Conservation (phyloP, 2,329 filamentous ascomycete species). For the Pestalotiopsis sp. region DNA sequence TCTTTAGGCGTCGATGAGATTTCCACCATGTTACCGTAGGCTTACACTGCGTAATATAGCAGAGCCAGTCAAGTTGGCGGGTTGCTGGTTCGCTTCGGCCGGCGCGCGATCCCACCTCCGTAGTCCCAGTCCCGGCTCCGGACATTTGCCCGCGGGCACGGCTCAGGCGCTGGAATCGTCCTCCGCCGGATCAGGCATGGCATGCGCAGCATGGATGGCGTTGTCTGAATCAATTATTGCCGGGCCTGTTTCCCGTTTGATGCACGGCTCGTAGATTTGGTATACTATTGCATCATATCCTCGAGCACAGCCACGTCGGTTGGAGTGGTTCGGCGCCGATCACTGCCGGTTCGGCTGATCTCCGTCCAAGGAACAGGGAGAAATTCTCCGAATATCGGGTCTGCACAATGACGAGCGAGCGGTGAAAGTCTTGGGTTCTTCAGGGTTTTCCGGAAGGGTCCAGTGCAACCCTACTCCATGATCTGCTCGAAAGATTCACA, state of each 20-base stretch:
- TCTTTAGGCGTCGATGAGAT: no score
- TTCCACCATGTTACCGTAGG: no score
- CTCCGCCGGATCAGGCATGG: neutral
- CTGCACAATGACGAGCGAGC: neutral
- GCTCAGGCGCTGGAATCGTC: no score
- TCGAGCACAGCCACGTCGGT: conserved; percentile 6
- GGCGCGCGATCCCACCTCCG: no score
- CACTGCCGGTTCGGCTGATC: conserved; percentile 3
- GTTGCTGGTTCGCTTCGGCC: no score
- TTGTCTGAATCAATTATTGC: neutral
- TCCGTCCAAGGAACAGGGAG: neutral
- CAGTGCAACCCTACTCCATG: neutral
- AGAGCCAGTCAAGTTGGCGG: no score
- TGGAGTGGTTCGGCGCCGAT: neutral
- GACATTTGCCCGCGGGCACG: no score
- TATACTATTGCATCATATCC: conserved; percentile 4
- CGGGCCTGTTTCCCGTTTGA: neutral
- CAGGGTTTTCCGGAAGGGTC: neutral
- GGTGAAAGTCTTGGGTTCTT: neutral
- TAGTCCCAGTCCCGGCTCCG: no score
- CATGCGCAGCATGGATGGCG: neutral
- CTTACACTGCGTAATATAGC: no score
- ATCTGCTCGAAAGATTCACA: neutral
- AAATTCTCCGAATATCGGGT: conserved; percentile 2
- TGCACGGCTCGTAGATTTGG: neutral